A percentile compares a stretch with the other conserved stretches of the same genome.
Evolutionary conservation across 2,329 filamentous ascomycete species (phyloP).

Genomic region (Emydomyces testavorans): DNA sequence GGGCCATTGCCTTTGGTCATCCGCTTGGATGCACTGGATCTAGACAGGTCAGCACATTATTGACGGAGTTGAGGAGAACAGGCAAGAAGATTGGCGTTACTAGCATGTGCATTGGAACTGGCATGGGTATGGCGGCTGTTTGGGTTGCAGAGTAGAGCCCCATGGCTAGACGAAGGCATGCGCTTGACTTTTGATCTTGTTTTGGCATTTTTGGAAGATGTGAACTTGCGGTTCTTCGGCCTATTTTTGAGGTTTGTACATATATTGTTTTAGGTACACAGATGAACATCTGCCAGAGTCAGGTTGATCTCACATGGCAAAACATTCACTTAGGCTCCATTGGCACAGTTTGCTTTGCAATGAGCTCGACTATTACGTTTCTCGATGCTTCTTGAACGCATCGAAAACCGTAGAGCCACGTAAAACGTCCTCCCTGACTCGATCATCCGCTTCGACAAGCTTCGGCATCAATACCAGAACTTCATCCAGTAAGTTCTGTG

Average conservation of each 20-base stretch:
- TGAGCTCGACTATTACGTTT: neutral
- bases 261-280: neutral
- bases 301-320: no score
- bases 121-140: conserved; percentile 95
- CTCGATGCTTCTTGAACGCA: conserved; percentile 51
- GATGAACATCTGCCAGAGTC: no score
- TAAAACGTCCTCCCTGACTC: conserved; percentile 54
- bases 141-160: conserved; percentile 76
- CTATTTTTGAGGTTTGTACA: neutral
- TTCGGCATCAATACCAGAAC: conserved; percentile 51
- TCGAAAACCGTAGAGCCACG: conserved; percentile 52
- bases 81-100: conserved; percentile 80
- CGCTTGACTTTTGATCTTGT: conserved; percentile 11
- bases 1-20: conserved; percentile 91
- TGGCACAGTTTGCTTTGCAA: no score
- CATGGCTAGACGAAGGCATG: neutral
- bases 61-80: conserved; percentile 79
- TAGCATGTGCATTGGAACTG: conserved; percentile 92
- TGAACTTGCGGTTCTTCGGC: neutral
- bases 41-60: conserved; percentile 79
- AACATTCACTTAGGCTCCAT: no score
- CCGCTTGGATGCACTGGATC: conserved; percentile 90
- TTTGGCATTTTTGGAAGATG: neutral
- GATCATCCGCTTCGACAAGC: conserved; percentile 44
- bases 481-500: conserved; percentile 46